Percentiles rank a stretch among this genome's conserved stretches.
phyloP scores from a whole-genome alignment of 768 basidiomycete species.

The Chlorophyllum brunneum region DNA sequence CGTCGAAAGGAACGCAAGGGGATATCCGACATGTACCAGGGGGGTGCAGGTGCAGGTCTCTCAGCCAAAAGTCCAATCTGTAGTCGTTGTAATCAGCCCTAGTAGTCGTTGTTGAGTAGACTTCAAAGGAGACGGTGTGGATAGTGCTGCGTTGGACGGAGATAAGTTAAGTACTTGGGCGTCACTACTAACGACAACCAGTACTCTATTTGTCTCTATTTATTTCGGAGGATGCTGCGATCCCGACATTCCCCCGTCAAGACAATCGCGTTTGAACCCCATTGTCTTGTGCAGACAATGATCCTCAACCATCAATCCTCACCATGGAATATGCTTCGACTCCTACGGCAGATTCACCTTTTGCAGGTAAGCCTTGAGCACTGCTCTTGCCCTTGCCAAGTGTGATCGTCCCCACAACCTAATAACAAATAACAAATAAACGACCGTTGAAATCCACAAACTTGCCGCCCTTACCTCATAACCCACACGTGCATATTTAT shows the following conservation, averaged over 20 bases:
- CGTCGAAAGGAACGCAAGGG: constrained; percentile 60
- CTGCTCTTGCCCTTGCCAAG: constrained; percentile 21
- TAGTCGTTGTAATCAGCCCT: not conserved
- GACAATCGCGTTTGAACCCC: too few species aligned
- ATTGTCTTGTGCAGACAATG: too few species aligned
- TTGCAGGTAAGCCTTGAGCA: constrained; percentile 15
- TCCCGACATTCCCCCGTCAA: not conserved
- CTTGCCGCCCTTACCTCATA: constrained; percentile 21
- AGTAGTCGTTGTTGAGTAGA: not conserved
- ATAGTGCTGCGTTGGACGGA: not conserved
- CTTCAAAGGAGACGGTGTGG: constrained; percentile 5
- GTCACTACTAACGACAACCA: not conserved
- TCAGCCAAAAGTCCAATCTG: not conserved
- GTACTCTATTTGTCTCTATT: constrained; percentile 6
- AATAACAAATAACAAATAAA: not conserved
- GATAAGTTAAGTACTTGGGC: not conserved
- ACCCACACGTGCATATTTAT: constrained; percentile 27
- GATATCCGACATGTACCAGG: constrained; percentile 61
- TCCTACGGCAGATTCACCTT: constrained; percentile 19
- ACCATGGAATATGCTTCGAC: constrained; percentile 21
- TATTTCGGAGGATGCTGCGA: constrained; percentile 8
- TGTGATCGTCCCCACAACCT: constrained; percentile 17
- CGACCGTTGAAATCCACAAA: too few species aligned
- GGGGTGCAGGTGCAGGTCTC: not conserved
- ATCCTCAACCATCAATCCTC: too few species aligned